Evolutionary conservation across 2,329 filamentous ascomycete genomes (phyloP).

Genomic region (Cladorrhinum sp.): DNA sequence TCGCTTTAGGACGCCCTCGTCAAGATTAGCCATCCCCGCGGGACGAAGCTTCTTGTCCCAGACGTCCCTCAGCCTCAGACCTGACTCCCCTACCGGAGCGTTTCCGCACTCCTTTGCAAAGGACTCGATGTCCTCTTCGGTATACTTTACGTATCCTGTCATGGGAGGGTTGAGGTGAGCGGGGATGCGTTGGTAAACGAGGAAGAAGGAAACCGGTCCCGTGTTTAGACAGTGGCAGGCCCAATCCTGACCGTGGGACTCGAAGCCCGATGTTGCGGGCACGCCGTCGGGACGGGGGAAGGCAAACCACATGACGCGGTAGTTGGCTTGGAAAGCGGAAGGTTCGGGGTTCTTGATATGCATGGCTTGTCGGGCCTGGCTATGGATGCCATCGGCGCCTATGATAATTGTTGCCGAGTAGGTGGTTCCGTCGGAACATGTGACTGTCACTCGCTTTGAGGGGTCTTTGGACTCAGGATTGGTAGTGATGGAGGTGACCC

Average conservation of each 20-base stretch:
- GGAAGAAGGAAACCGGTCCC: not conserved
- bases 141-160: not conserved
- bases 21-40: not conserved
- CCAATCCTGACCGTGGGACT: not conserved
- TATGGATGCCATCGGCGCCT: slow-evolving; percentile 12
- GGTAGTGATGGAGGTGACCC: not conserved
- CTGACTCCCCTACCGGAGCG: not conserved
- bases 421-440: slow-evolving; percentile 4
- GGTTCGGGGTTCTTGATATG: not conserved
- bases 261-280: not conserved
- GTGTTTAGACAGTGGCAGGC: not conserved
- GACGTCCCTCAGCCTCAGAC: not conserved
- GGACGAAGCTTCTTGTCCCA: not conserved
- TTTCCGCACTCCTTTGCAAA: not conserved
- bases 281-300: not conserved
- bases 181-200: not conserved
- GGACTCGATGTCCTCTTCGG: not conserved
- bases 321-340: not conserved
- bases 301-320: slow-evolving; percentile 4
- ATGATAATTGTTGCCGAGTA: slow-evolving; percentile 5
- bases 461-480: not conserved
- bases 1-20: not conserved
- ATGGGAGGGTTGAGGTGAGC: not conserved
- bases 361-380: slow-evolving; percentile 6
- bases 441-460: not conserved